Percentiles rank a stretch among this genome's conserved stretches.
These are phyloP conservation scores for Cryphonectria radicalis DNA, from an alignment of 2,329 filamentous ascomycete genomes.

Conservation along the genomic window DNA sequence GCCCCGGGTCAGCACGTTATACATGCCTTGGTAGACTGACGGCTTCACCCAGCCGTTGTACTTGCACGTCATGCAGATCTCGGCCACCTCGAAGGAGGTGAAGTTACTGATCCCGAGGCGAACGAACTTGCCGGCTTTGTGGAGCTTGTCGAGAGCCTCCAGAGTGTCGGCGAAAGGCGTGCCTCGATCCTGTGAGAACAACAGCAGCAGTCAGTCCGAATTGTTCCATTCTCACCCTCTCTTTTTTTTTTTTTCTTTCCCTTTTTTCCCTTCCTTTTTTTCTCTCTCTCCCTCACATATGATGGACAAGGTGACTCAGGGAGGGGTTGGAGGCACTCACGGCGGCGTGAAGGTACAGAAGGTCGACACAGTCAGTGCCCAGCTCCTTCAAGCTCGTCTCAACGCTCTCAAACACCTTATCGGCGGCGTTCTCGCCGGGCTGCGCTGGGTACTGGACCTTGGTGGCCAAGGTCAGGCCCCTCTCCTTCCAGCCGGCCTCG, in stretches of 20 bases:
- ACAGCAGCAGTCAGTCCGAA: background rate
- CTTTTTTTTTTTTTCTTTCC: background rate
- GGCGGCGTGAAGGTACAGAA: slow-evolving; percentile 75
- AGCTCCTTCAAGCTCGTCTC: slow-evolving; percentile 73
- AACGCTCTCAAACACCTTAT: slow-evolving; percentile 66
- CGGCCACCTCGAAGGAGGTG: slow-evolving; percentile 85
- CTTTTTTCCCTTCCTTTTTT: background rate
- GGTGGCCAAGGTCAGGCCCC: slow-evolving; percentile 70
- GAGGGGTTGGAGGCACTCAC: slow-evolving; percentile 32
- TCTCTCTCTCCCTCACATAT: slow-evolving; percentile 18
- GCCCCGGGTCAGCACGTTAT: slow-evolving; percentile 77
- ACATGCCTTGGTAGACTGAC: slow-evolving; percentile 80
- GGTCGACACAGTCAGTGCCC: slow-evolving; percentile 73
- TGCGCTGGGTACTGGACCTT: slow-evolving; percentile 66
- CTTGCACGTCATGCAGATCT: slow-evolving; percentile 79
- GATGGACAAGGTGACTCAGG: background rate
- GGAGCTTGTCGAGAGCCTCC: slow-evolving; percentile 75
- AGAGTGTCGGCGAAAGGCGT: slow-evolving; percentile 81
- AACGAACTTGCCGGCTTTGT: slow-evolving; percentile 86
- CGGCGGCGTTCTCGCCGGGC: slow-evolving; percentile 64
- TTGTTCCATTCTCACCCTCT: slow-evolving; percentile 28
- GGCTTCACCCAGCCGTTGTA: slow-evolving; percentile 82
- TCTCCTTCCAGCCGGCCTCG: slow-evolving; percentile 69
- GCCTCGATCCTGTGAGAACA: slow-evolving; percentile 52
- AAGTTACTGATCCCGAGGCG: slow-evolving; percentile 82